Evolutionary conservation across 2,329 filamentous ascomycete genomes (phyloP).

Genomic region (Fusarium aywerte): DNA sequence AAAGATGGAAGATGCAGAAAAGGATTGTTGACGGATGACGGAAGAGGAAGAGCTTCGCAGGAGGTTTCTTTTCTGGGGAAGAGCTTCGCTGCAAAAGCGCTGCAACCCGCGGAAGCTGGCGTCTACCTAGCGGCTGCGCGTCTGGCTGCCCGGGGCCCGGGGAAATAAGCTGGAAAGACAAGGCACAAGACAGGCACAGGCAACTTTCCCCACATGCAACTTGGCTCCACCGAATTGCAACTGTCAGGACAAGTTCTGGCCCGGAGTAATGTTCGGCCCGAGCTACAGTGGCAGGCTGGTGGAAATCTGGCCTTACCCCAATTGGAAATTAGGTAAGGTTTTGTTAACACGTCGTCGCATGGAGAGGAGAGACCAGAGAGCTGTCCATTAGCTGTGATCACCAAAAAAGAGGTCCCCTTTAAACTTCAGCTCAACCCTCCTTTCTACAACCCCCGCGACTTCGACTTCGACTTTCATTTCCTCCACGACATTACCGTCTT

Average conservation of each 20-base stretch:
- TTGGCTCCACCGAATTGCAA: constrained; percentile 14
- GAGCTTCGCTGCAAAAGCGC: constrained; percentile 42
- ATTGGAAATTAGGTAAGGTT: constrained; percentile 34
- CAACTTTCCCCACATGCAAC: constrained; percentile 14
- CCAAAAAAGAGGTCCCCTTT: constrained; percentile 39
- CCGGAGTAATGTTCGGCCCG: constrained; percentile 31
- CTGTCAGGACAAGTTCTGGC: background rate
- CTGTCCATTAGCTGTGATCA: constrained; percentile 36
- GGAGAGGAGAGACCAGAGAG: constrained; percentile 31
- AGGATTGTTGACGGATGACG: constrained; percentile 2
- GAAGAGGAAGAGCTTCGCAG: constrained; percentile 27
- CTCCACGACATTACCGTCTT: constrained; percentile 12
- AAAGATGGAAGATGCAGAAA: background rate
- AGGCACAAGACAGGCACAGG: constrained; percentile 7
- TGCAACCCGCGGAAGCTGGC: constrained; percentile 31
- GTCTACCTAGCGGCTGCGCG: constrained; percentile 38
- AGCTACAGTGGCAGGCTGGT: background rate
- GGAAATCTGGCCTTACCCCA: constrained; percentile 34
- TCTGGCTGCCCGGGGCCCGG: constrained; percentile 22
- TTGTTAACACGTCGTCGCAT: constrained; percentile 41
- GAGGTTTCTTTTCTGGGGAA: constrained; percentile 33
- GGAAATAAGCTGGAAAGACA: constrained; percentile 37
- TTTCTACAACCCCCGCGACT: constrained; percentile 31
- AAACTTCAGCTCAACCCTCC: constrained; percentile 30
- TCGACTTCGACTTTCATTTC: constrained; percentile 26